Evolutionary conservation across 1,284 basidiomycete species (phyloP).

Genomic region (Ceratobasidium sp.): DNA sequence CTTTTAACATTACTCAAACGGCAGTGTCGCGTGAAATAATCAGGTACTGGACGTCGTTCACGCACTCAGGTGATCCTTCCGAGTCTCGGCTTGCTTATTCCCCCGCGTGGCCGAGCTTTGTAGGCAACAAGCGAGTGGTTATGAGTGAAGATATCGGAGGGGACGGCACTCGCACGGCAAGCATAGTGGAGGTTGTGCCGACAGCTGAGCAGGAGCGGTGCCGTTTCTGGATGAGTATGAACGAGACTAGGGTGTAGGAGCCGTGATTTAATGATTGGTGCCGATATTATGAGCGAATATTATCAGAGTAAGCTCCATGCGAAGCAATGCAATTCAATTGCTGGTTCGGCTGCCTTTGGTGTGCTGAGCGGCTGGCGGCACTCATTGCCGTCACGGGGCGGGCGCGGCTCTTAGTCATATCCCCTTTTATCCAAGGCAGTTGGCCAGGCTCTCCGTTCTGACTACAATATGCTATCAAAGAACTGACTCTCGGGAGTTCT

Average conservation of each 20-base stretch:
- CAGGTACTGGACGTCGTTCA: slow-evolving; percentile 62
- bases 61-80: slow-evolving; percentile 56
- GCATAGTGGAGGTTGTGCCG: slow-evolving; percentile 54
- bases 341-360: neutral
- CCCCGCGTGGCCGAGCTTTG: slow-evolving; percentile 54
- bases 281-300: slow-evolving; percentile 19
- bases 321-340: neutral
- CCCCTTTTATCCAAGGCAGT: neutral
- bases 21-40: slow-evolving; percentile 59
- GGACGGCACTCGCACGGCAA: slow-evolving; percentile 44
- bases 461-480: slow-evolving; percentile 9
- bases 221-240: slow-evolving; percentile 59
- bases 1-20: slow-evolving; percentile 54
- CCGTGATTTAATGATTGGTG: neutral
- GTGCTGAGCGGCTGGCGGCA: neutral
- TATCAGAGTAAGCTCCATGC: slow-evolving; percentile 24
- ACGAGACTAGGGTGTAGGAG: slow-evolving; percentile 51
- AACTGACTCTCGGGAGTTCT: neutral
- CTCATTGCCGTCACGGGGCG: neutral
- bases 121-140: slow-evolving; percentile 49
- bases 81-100: slow-evolving; percentile 52
- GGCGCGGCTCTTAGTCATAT: slow-evolving; percentile 1
- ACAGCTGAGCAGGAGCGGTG: slow-evolving; percentile 56
- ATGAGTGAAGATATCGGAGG: slow-evolving; percentile 49
- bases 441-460: neutral